Conservation (phyloP, 495 filamentous ascomycete species). For the Penicillium psychrofluorescens region DNA sequence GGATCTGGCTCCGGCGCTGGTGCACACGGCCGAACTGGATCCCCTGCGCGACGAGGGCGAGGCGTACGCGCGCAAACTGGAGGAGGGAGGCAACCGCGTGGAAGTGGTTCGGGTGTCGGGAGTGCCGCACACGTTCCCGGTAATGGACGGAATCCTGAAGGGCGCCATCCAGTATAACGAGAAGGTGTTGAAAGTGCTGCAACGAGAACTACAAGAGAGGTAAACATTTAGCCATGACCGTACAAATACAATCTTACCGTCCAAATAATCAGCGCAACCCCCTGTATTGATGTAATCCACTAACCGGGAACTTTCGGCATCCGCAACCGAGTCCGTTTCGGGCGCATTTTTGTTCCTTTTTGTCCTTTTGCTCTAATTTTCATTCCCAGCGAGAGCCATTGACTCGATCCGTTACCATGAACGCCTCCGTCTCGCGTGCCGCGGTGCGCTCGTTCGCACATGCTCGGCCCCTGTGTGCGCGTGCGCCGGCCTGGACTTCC, state of each 20-base stretch:
- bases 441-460: slow-evolving; percentile 40
- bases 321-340: not conserved
- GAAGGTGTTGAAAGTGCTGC: slow-evolving; percentile 22
- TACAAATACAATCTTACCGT: slow-evolving; percentile 16
- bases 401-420: slow-evolving; percentile 10
- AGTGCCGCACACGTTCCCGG: slow-evolving; percentile 26
- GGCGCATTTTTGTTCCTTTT: slow-evolving; percentile 11
- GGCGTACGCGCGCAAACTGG: slow-evolving; percentile 33
- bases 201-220: slow-evolving; percentile 10
- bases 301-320: slow-evolving; percentile 39
- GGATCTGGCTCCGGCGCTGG: slow-evolving; percentile 35
- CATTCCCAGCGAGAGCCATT: slow-evolving; percentile 1
- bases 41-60: slow-evolving; percentile 40
- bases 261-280: not conserved
- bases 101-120: slow-evolving; percentile 23
- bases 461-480: slow-evolving; percentile 5
- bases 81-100: slow-evolving; percentile 28
- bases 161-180: slow-evolving; percentile 19
- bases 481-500: slow-evolving; percentile 7
- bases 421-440: slow-evolving; percentile 30
- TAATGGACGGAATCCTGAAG: slow-evolving; percentile 27
- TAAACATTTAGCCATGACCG: slow-evolving; percentile 4
- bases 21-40: slow-evolving; percentile 39
- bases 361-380: not conserved
- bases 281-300: slow-evolving; percentile 13